Conservation (phyloP, 345 rosid genomes). For the Geranium rotundifolium region DNA sequence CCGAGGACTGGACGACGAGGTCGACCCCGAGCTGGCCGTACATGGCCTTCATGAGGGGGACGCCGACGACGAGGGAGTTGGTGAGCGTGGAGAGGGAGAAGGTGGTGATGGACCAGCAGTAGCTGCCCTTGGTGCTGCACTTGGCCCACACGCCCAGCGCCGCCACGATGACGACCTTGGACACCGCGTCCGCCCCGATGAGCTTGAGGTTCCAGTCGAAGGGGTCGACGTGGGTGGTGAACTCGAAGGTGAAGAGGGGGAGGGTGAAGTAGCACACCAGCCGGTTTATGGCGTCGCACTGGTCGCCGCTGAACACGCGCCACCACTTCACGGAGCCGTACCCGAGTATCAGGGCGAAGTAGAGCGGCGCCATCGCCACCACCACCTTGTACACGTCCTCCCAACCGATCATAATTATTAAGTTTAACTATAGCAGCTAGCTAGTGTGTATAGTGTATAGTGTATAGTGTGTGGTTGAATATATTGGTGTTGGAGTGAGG, state of each 20-base stretch:
- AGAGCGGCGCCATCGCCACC: slow-evolving; percentile 73
- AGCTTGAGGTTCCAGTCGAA: slow-evolving; percentile 60
- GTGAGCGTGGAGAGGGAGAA: slow-evolving; percentile 62
- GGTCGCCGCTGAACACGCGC: slow-evolving; percentile 57
- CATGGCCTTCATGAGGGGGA: slow-evolving; percentile 62
- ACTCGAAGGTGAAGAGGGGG: slow-evolving; percentile 67
- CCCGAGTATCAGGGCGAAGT: slow-evolving; percentile 61
- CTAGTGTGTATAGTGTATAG: too few relatives aligned
- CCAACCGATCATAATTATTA: slow-evolving; percentile 49
- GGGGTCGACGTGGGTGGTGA: slow-evolving; percentile 60
- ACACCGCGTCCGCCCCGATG: slow-evolving; percentile 51
- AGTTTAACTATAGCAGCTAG: too few relatives aligned
- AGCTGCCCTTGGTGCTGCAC: slow-evolving; percentile 55
- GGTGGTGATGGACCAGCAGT: slow-evolving; percentile 70
- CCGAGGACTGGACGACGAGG: slow-evolving; percentile 63
- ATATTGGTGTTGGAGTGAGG: too few relatives aligned
- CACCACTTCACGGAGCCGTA: slow-evolving; percentile 92
- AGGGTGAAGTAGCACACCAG: slow-evolving; percentile 73
- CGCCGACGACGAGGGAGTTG: slow-evolving; percentile 61
- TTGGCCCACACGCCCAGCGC: slow-evolving; percentile 55
- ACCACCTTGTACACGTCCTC: slow-evolving; percentile 69
- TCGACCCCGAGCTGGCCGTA: slow-evolving; percentile 61
- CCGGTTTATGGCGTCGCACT: slow-evolving; percentile 68
- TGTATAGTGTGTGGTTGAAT: too few relatives aligned
- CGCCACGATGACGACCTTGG: slow-evolving; percentile 46